These are phyloP conservation scores for Crucibulum laeve DNA, from an alignment of 768 basidiomycete genomes.

Conservation along the genomic window DNA sequence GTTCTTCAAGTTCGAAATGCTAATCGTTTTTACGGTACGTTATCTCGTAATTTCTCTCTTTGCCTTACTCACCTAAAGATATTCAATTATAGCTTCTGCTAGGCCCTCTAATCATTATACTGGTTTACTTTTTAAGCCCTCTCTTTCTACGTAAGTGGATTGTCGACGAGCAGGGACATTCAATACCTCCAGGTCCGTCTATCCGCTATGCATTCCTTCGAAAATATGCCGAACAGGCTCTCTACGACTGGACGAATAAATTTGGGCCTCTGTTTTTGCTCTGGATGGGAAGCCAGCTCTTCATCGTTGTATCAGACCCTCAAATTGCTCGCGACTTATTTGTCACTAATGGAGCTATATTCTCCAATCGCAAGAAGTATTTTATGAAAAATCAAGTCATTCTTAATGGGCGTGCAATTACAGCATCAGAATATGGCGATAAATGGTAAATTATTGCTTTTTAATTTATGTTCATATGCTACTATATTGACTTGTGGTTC, in stretches of 20 bases:
- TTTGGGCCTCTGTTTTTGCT: conserved; percentile 30
- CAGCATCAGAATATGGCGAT: conserved; percentile 25
- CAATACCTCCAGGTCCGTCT: conserved; percentile 21
- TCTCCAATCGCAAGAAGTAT: conserved; percentile 26
- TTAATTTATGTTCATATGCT: neutral
- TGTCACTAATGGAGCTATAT: conserved; percentile 28
- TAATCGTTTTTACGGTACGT: no score
- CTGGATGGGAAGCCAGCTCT: conserved; percentile 33
- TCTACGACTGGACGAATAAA: conserved; percentile 26
- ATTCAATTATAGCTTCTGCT: no score
- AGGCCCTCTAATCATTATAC: no score
- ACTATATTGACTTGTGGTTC: neutral
- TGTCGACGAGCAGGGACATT: conserved; percentile 14
- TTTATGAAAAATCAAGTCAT: conserved; percentile 33
- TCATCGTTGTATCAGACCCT: conserved; percentile 31
- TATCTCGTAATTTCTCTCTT: no score
- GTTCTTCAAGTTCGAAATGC: no score
- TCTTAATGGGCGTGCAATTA: conserved; percentile 26
- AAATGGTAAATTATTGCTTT: conserved; percentile 19
- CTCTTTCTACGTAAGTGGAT: neutral
- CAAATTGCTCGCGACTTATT: conserved; percentile 27
- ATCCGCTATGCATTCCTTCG: conserved; percentile 23
- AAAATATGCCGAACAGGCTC: conserved; percentile 27
- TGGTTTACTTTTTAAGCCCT: neutral
- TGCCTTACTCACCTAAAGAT: no score